Evolutionary conservation across 192 early-diverging fungal species (phyloP).

Genomic region (Glomus cerebriforme): DNA sequence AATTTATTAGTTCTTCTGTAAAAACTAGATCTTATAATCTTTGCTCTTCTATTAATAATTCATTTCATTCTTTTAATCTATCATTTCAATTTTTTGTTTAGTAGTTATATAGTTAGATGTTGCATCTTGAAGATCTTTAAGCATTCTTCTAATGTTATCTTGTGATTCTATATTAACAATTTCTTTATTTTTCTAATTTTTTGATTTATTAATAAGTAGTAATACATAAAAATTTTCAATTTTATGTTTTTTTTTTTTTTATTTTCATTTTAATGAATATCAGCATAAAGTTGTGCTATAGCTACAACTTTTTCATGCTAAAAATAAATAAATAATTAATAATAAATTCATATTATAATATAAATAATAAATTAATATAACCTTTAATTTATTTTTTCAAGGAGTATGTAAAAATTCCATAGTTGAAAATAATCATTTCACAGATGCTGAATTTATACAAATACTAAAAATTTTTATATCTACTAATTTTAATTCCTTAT

Average conservation of each 20-base stretch:
- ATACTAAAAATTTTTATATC: constrained; percentile 17
- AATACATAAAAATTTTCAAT: neutral
- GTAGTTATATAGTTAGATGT: neutral
- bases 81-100: neutral
- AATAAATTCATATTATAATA: too few relatives aligned
- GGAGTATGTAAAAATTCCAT: too few relatives aligned
- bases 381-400: too few relatives aligned
- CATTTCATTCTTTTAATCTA: neutral
- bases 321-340: constrained; percentile 14
- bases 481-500: constrained; percentile 11
- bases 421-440: too few relatives aligned
- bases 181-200: neutral
- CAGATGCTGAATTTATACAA: too few relatives aligned
- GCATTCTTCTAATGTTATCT: neutral
- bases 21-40: neutral
- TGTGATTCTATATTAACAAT: neutral
- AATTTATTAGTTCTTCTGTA: neutral
- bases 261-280: neutral
- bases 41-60: constrained; percentile 12
- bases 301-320: too few relatives aligned
- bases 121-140: neutral
- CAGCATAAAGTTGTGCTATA: too few relatives aligned
- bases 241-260: neutral
- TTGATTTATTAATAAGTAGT: neutral
- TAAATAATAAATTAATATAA: constrained; percentile 13